Evolutionary conservation across 768 basidiomycete species (phyloP), one percentile per base, ranked within the genome.

Genomic region (Auriculariales sp.): DNA sequence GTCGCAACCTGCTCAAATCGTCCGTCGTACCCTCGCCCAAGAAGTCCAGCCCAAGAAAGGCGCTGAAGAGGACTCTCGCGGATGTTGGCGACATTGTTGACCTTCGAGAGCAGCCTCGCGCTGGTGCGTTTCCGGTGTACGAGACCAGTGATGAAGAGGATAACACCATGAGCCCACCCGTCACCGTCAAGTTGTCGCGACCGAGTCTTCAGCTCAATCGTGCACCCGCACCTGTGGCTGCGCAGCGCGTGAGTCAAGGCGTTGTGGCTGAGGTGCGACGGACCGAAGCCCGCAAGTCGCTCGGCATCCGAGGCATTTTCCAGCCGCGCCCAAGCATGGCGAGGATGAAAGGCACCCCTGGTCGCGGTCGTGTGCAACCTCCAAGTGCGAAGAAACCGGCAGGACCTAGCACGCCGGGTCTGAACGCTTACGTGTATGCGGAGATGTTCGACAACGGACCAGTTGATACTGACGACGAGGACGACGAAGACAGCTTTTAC

Each of bases 11-110:
- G 61, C 74, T 3, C 68, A 72, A 52, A 63, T 66, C 17, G 61
- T 64, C 50, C 55, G 57, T 49, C 57, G 54, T 34, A 45, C 54
- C 55, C 60, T 72, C 77, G 4, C 74, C 81, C 15, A 62, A 76
- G 50, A 73, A 77, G 56, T 62, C 73, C 49, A 68, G 64, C 56
- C 59, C 59, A 29, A 79, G 79, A 56, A 64, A 67, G 15, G 71
- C 79, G 0, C 60, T 70, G 3, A 68, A 73, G 45, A 64, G 65
- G 2, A 60, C 71, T 4, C 72, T 79, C 2, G 62, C 65, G 9
- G 64, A 78, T 14, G 87, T 84, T 83, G 74, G 74, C 57, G 85
- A 85, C 9, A 63, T 90, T 29, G 80, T 88, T 29, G 77, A 93
- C 62, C 72, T 88, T 3, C 70, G 72, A 15, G 53, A 24, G 48